Conservation (phyloP, 2,329 filamentous ascomycete genomes). For the Microdochium paspali region DNA sequence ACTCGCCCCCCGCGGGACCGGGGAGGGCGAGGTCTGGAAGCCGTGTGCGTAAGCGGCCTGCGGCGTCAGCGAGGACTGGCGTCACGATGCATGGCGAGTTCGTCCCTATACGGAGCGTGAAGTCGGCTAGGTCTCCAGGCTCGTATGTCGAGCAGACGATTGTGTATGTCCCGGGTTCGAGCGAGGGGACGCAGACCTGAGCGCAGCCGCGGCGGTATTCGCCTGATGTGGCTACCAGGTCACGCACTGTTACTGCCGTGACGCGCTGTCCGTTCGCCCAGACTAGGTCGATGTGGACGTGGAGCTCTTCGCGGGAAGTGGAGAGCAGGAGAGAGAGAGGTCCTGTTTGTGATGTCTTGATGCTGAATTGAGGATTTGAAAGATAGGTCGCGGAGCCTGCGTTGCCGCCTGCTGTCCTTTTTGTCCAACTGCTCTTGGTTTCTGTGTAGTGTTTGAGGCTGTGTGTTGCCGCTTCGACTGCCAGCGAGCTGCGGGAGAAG, state of each 20-base stretch:
- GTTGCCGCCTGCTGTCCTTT: constrained; percentile 76
- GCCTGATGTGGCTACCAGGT: constrained; percentile 75
- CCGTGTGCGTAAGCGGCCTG: constrained; percentile 59
- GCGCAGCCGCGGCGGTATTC: constrained; percentile 80
- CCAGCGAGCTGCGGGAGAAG: constrained; percentile 59
- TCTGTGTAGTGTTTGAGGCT: constrained; percentile 49
- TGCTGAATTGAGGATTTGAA: constrained; percentile 78
- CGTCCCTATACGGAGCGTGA: constrained; percentile 66
- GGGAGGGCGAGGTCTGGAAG: constrained; percentile 34
- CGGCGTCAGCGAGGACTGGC: constrained; percentile 61
- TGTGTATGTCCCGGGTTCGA: constrained; percentile 72
- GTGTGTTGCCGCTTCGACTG: constrained; percentile 51
- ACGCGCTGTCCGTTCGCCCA: constrained; percentile 69
- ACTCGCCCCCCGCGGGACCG: constrained; percentile 32
- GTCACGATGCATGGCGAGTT: constrained; percentile 44
- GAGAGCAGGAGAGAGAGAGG: constrained; percentile 68
- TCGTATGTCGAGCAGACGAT: constrained; percentile 89
- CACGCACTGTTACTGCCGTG: constrained; percentile 58
- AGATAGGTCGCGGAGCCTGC: constrained; percentile 66
- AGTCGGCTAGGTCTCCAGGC: constrained; percentile 63
- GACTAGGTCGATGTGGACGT: constrained; percentile 77
- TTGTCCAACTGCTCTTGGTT: constrained; percentile 61
- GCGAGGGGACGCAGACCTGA: constrained; percentile 48
- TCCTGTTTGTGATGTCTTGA: constrained; percentile 47
- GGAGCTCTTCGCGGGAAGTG: constrained; percentile 54